Evolutionary conservation across 208 protist genomes (phyloP).

Genomic region (Spongospora subterranea): DNA sequence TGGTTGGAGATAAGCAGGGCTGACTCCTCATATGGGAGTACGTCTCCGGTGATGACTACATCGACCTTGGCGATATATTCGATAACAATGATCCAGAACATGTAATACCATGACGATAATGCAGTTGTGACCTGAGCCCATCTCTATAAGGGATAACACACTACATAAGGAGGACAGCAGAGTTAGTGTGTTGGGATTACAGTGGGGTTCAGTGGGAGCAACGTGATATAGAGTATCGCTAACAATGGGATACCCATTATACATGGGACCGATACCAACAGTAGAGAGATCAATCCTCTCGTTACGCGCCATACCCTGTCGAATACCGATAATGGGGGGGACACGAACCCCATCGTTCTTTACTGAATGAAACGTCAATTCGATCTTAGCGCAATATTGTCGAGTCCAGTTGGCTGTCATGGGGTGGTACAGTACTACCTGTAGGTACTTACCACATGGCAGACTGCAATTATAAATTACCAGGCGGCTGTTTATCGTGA

Average conservation of each 20-base stretch:
- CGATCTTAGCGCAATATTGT: too few species aligned
- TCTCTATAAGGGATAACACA: too few species aligned
- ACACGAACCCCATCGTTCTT: too few species aligned
- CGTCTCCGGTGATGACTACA: neutral
- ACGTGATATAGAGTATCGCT: neutral
- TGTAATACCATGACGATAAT: neutral
- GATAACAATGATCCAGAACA: neutral
- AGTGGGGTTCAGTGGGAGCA: neutral
- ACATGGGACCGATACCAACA: neutral
- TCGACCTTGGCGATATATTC: neutral
- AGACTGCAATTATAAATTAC: too few species aligned
- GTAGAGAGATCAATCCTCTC: neutral
- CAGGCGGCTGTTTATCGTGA: too few species aligned
- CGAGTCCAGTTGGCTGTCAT: too few species aligned
- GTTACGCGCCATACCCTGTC: too few species aligned
- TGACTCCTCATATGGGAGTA: neutral
- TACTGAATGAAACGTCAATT: too few species aligned
- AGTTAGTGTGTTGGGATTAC: neutral
- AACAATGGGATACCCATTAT: neutral
- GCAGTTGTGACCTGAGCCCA: conserved; percentile 5
- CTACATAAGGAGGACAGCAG: too few species aligned
- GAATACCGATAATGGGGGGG: too few species aligned
- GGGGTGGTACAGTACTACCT: too few species aligned
- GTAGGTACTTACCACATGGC: too few species aligned
- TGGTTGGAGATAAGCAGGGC: conserved; percentile 4